These are phyloP conservation scores for Ganoderma leucocontextum DNA, from an alignment of 1,284 basidiomycete species.

Conservation along the genomic window DNA sequence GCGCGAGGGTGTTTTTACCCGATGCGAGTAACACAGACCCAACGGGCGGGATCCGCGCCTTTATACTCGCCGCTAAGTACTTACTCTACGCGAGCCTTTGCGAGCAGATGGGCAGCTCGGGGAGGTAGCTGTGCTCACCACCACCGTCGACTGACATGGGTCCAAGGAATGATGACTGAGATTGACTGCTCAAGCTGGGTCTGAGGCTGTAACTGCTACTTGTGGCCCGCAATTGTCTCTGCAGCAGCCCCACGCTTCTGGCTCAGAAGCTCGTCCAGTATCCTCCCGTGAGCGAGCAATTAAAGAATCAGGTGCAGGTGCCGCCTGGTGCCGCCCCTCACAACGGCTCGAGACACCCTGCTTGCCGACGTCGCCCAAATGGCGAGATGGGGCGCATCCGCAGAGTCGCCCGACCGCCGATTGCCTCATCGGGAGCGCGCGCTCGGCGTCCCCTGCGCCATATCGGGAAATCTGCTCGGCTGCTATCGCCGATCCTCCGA, in stretches of 20 bases:
- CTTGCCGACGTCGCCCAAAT: constrained; percentile 13
- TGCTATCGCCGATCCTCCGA: constrained; percentile 29
- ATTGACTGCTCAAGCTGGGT: neutral
- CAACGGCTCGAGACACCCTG: constrained; percentile 1
- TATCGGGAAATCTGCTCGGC: constrained; percentile 21
- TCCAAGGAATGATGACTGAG: constrained; percentile 8
- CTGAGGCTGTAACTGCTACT: constrained; percentile 15
- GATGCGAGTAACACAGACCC: constrained; percentile 28
- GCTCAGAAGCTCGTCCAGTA: neutral
- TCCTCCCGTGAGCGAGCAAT: constrained; percentile 2
- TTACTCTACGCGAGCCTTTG: constrained; percentile 5
- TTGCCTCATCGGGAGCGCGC: constrained; percentile 13
- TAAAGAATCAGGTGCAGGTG: constrained; percentile 5
- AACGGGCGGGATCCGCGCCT: constrained; percentile 27
- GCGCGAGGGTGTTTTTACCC: constrained; percentile 28
- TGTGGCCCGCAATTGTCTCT: constrained; percentile 15
- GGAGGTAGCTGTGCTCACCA: constrained; percentile 22
- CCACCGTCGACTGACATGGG: constrained; percentile 6
- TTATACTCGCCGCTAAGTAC: constrained; percentile 22
- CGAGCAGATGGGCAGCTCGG: constrained; percentile 27
- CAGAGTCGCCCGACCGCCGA: constrained; percentile 8
- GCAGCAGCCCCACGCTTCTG: neutral
- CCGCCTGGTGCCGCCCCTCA: constrained; percentile 6
- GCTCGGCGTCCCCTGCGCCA: constrained; percentile 10
- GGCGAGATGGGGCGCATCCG: neutral